Percentiles rank a stretch among this genome's conserved stretches.
Conservation (phyloP, 371 early-diverging fungal species). For the Apophysomyces variabilis region DNA sequence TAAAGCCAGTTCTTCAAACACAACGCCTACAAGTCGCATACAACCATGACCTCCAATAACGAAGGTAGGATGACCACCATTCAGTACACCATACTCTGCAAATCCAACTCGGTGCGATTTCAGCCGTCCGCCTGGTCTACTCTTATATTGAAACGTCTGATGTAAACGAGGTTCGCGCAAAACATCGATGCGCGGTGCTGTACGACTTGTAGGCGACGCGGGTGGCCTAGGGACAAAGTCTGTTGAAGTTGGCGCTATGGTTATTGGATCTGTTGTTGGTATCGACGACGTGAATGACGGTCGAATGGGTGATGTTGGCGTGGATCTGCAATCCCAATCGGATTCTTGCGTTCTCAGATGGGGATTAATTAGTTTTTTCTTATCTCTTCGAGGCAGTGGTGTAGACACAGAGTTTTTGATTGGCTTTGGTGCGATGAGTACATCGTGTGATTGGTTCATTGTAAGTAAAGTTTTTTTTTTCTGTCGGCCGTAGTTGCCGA, state of each 20-base stretch:
- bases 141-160: slow-evolving; percentile 45
- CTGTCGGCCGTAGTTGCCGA: neutral
- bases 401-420: neutral
- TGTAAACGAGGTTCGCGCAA: slow-evolving; percentile 44
- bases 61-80: slow-evolving; percentile 41
- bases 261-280: slow-evolving; percentile 1
- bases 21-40: slow-evolving; percentile 48
- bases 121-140: slow-evolving; percentile 20
- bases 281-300: neutral
- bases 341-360: neutral
- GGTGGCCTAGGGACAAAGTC: slow-evolving; percentile 3
- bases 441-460: neutral
- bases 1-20: slow-evolving; percentile 53
- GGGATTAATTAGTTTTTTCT: neutral
- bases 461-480: neutral
- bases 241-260: slow-evolving; percentile 11
- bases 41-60: slow-evolving; percentile 57
- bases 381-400: neutral
- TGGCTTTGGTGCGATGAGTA: neutral
- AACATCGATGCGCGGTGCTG: slow-evolving; percentile 31
- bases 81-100: slow-evolving; percentile 48
- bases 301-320: slow-evolving; percentile 9
- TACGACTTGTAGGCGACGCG: slow-evolving; percentile 1
- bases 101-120: slow-evolving; percentile 46
- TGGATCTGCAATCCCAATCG: neutral